Conservation (phyloP, 2,329 filamentous ascomycete species). For the Passalora sequoiae region DNA sequence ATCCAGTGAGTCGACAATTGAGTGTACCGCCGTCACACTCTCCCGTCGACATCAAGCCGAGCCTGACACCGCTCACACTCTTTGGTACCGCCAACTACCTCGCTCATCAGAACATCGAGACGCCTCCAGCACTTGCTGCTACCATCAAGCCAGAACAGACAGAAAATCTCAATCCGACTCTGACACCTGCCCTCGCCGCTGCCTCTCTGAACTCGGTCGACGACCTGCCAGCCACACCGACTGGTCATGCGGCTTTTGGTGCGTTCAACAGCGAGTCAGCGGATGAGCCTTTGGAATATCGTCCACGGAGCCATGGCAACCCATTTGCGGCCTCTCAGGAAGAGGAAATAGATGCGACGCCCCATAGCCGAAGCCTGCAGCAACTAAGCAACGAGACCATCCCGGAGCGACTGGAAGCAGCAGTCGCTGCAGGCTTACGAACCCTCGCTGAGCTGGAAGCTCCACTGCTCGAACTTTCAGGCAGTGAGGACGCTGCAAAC, state of each 20-base stretch:
- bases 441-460: constrained; percentile 35
- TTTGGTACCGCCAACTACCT: neutral
- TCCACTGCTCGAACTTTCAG: constrained; percentile 27
- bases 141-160: neutral
- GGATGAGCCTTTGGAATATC: constrained; percentile 10
- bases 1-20: constrained; percentile 17
- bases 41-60: constrained; percentile 1
- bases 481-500: constrained; percentile 31
- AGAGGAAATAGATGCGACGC: constrained; percentile 7
- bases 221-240: neutral
- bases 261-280: neutral
- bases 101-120: neutral
- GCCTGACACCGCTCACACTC: neutral
- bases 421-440: constrained; percentile 36
- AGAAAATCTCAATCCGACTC: neutral
- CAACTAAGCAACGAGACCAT: constrained; percentile 32
- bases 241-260: neutral
- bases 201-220: too few relatives aligned
- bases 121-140: neutral
- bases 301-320: constrained; percentile 14
- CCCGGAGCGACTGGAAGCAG: constrained; percentile 37
- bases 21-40: neutral
- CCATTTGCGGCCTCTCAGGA: constrained; percentile 14
- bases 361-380: constrained; percentile 25
- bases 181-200: too few relatives aligned